Conservation (phyloP, 106 monocot genomes). For the Platanthera zijinensis region DNA sequence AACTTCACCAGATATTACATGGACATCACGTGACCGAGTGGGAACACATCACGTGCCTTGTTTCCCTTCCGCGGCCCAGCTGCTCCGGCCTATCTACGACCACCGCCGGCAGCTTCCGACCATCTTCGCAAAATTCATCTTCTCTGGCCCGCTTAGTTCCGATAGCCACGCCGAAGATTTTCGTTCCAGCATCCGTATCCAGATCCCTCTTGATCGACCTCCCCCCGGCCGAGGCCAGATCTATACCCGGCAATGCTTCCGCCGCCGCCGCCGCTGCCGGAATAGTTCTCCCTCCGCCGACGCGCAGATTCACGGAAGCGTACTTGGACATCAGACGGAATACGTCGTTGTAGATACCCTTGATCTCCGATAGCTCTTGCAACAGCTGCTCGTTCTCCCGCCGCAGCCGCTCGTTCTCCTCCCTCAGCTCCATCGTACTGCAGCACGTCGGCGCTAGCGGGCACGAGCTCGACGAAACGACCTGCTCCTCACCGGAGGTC, state of each 20-base stretch:
- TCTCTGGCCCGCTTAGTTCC: conserved; percentile 34
- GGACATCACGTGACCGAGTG: no score
- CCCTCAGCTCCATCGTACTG: conserved; percentile 29
- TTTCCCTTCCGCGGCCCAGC: no score
- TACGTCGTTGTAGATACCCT: conserved; percentile 53
- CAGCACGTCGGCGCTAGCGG: neutral
- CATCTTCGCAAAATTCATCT: conserved; percentile 5
- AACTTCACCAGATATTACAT: no score
- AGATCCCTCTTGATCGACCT: conserved; percentile 1
- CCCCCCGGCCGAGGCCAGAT: conserved; percentile 21
- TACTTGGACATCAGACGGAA: conserved; percentile 43
- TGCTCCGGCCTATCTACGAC: no score
- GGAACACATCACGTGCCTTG: no score
- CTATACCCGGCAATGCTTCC: conserved; percentile 11
- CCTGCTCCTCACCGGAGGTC: conserved; percentile 22
- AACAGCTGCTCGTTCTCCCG: conserved; percentile 49
- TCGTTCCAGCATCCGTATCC: conserved; percentile 9
- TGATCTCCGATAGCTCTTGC: conserved; percentile 53
- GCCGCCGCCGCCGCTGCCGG: neutral
- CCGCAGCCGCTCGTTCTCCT: conserved; percentile 59
- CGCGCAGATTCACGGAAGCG: conserved; percentile 5
- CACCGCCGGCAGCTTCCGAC: neutral
- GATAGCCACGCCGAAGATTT: conserved; percentile 57
- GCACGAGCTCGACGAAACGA: conserved; percentile 10
- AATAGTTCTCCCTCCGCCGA: neutral